Conservation (phyloP, 2,329 filamentous ascomycete species). For the Neophaeococcomyces mojaviensis region DNA sequence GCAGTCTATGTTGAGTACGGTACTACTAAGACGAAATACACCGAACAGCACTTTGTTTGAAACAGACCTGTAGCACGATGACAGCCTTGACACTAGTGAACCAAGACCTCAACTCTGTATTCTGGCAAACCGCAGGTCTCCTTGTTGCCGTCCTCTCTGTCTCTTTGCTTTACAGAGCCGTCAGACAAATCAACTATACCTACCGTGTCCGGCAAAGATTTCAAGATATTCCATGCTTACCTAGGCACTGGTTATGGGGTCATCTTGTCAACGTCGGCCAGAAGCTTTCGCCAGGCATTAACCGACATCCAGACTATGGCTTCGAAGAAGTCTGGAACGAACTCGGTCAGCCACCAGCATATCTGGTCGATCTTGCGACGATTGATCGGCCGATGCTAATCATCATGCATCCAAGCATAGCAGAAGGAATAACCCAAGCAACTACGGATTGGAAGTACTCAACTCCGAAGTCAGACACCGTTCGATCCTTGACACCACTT, state of each 20-base stretch:
- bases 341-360: slow-evolving; percentile 16
- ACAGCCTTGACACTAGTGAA: too few relatives aligned
- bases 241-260: slow-evolving; percentile 15
- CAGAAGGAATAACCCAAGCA: slow-evolving; percentile 33
- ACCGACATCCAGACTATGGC: slow-evolving; percentile 17
- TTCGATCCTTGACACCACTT: slow-evolving; percentile 25
- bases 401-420: slow-evolving; percentile 33
- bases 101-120: too few relatives aligned
- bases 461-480: slow-evolving; percentile 24
- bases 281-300: slow-evolving; percentile 13
- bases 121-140: background rate
- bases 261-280: slow-evolving; percentile 16
- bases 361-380: slow-evolving; percentile 36
- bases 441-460: slow-evolving; percentile 30
- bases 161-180: background rate
- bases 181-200: background rate
- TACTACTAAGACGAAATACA: too few relatives aligned
- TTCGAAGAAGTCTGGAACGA: slow-evolving; percentile 18
- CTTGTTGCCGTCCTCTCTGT: background rate
- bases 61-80: too few relatives aligned
- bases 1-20: too few relatives aligned
- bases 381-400: slow-evolving; percentile 30
- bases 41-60: too few relatives aligned
- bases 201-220: slow-evolving; percentile 8
- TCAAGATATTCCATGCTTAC: slow-evolving; percentile 14